phyloP scores from a whole-genome alignment of 768 basidiomycete species.

The Lactarius tabidus region DNA sequence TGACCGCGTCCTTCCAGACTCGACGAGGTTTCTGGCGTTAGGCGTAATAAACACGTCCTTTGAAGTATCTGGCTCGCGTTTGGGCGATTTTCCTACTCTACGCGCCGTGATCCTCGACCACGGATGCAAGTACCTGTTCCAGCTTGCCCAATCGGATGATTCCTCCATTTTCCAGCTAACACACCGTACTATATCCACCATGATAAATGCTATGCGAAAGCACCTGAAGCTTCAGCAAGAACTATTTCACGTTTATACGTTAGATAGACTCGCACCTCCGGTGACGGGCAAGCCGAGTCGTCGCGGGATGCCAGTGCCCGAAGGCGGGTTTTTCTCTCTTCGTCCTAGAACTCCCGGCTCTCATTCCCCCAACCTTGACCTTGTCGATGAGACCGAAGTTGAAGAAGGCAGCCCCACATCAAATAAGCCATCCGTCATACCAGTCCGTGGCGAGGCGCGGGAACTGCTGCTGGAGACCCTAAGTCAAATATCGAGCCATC shows the following conservation, averaged over 20 bases:
- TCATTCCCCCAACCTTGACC: constrained; percentile 41
- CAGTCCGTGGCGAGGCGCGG: constrained; percentile 82
- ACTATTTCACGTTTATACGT: constrained; percentile 88
- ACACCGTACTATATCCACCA: constrained; percentile 79
- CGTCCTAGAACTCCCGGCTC: constrained; percentile 32
- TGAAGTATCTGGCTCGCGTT: constrained; percentile 72
- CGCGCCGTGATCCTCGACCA: constrained; percentile 75
- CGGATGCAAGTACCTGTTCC: constrained; percentile 96
- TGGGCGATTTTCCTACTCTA: constrained; percentile 77
- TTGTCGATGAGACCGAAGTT: constrained; percentile 38
- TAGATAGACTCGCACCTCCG: constrained; percentile 80
- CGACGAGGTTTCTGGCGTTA: constrained; percentile 85
- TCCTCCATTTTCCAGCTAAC: constrained; percentile 71
- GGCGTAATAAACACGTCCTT: constrained; percentile 84
- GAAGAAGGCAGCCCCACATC: constrained; percentile 51
- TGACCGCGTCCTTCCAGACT: constrained; percentile 94
- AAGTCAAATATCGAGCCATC: constrained; percentile 71
- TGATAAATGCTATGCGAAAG: constrained; percentile 82
- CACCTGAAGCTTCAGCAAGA: constrained; percentile 94
- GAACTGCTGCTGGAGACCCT: constrained; percentile 89
- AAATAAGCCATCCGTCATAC: constrained; percentile 34
- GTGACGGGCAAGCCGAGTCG: constrained; percentile 28
- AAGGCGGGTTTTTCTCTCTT: constrained; percentile 25
- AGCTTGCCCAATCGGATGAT: constrained; percentile 90
- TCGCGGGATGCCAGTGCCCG: constrained; percentile 25